phyloP scores from a whole-genome alignment of 2,329 filamentous ascomycete genomes.

The Alternaria burnsii region DNA sequence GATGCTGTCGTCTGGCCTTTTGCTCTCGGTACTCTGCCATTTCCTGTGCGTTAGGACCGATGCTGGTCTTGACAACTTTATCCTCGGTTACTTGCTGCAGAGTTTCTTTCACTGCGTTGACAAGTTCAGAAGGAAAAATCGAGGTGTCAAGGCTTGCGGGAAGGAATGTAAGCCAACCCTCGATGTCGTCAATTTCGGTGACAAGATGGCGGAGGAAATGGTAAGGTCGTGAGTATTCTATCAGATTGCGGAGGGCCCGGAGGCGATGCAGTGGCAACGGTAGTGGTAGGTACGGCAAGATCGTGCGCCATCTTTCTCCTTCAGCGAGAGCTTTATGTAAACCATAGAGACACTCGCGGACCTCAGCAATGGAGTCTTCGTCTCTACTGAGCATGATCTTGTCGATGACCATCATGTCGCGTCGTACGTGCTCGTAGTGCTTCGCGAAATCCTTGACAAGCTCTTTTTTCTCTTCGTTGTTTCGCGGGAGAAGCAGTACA shows the following conservation, averaged over 20 bases:
- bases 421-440: slow-evolving; percentile 6
- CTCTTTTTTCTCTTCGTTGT: background rate
- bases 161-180: slow-evolving; percentile 10
- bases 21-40: background rate
- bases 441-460: slow-evolving; percentile 3
- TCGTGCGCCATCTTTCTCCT: slow-evolving; percentile 6
- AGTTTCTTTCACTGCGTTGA: background rate
- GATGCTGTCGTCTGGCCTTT: background rate
- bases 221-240: background rate
- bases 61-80: background rate
- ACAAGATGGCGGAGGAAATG: background rate
- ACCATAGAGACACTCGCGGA: background rate
- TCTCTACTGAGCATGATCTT: background rate
- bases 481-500: background rate
- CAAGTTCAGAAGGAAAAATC: background rate
- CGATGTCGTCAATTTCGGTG: slow-evolving; percentile 7
- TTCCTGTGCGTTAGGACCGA: background rate
- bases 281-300: slow-evolving; percentile 11
- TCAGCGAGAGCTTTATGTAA: slow-evolving; percentile 1
- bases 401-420: slow-evolving; percentile 3
- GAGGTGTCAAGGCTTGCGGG: background rate
- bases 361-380: background rate
- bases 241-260: background rate
- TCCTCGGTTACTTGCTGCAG: background rate
- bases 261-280: slow-evolving; percentile 8